Percentiles rank a stretch among this genome's conserved stretches.
Evolutionary conservation across 495 filamentous ascomycete genomes (phyloP).

Genomic region (Chaetomium fimeti): DNA sequence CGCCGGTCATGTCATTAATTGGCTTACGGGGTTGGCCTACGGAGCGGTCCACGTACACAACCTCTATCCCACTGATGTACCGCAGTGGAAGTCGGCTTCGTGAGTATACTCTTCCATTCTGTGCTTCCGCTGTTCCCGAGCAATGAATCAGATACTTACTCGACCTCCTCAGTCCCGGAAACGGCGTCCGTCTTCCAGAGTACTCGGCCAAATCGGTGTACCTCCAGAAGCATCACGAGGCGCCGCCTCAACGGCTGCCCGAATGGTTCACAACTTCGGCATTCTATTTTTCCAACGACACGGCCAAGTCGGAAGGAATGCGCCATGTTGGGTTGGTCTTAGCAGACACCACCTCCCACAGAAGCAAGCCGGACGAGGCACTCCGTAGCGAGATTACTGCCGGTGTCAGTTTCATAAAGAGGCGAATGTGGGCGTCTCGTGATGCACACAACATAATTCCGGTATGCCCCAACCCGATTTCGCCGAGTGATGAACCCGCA

Average conservation of each 20-base stretch:
- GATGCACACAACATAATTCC: not conserved
- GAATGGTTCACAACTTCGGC: not conserved
- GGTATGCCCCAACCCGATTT: not conserved
- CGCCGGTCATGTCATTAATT: not conserved
- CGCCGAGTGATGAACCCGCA: not conserved
- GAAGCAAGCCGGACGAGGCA: not conserved
- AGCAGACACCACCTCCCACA: not conserved
- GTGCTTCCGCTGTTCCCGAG: not conserved
- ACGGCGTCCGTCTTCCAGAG: not conserved
- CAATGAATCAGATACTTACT: not conserved
- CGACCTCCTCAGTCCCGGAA: not conserved
- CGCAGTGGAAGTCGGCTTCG: not conserved
- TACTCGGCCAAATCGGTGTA: not conserved
- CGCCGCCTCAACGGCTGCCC: not conserved
- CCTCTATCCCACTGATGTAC: not conserved
- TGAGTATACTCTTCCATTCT: not conserved
- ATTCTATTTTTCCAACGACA: not conserved
- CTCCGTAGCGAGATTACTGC: slow-evolving; percentile 6
- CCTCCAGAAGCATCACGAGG: not conserved
- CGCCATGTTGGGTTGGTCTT: not conserved
- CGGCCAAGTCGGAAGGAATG: not conserved
- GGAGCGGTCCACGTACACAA: not conserved
- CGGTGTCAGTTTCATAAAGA: not conserved
- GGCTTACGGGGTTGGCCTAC: not conserved
- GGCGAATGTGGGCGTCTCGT: not conserved